A percentile compares a stretch with the other conserved stretches of the same genome.
phyloP scores from a whole-genome alignment of 2,329 filamentous ascomycete species.

The Chrysosphaeria jannelii region DNA sequence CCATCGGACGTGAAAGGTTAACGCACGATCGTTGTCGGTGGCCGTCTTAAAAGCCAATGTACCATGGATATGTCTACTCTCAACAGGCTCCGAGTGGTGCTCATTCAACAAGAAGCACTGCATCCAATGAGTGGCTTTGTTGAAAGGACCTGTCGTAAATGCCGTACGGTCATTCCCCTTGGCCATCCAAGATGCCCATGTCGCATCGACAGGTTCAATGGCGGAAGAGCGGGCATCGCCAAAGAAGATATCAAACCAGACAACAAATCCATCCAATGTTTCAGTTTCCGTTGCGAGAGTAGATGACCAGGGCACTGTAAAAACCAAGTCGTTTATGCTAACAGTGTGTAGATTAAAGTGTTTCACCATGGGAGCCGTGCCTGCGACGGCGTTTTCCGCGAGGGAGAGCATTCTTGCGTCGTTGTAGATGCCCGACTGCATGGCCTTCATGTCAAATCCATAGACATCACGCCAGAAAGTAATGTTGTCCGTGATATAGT shows the following conservation, averaged over 20 bases:
- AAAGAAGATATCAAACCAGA: slow-evolving; percentile 94
- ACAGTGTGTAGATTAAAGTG: slow-evolving; percentile 49
- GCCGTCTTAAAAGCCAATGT: slow-evolving; percentile 40
- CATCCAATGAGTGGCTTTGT: slow-evolving; percentile 66
- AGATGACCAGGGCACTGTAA: slow-evolving; percentile 36
- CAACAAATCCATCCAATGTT: slow-evolving; percentile 53
- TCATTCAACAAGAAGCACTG: slow-evolving; percentile 51
- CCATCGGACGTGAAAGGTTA: slow-evolving; percentile 37
- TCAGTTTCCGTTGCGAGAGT: slow-evolving; percentile 30
- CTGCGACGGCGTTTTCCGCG: slow-evolving; percentile 27
- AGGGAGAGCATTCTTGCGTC: slow-evolving; percentile 55
- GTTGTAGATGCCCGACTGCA: slow-evolving; percentile 57
- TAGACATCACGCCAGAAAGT: slow-evolving; percentile 81
- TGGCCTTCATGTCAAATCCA: slow-evolving; percentile 77
- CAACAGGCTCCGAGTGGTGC: slow-evolving; percentile 16
- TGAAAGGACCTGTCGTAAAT: slow-evolving; percentile 62
- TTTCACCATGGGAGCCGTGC: slow-evolving; percentile 33
- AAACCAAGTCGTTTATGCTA: slow-evolving; percentile 41
- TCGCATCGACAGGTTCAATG: slow-evolving; percentile 18
- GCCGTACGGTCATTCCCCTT: slow-evolving; percentile 31
- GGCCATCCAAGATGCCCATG: slow-evolving; percentile 32
- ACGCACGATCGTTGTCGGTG: slow-evolving; percentile 34
- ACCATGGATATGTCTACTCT: slow-evolving; percentile 29
- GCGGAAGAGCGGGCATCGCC: slow-evolving; percentile 24
- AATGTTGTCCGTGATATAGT: slow-evolving; percentile 49